Evolutionary conservation across 2,329 filamentous ascomycete genomes (phyloP), one percentile per base, ranked within the genome.

Genomic region (Zymoseptoria pseudotritici): DNA sequence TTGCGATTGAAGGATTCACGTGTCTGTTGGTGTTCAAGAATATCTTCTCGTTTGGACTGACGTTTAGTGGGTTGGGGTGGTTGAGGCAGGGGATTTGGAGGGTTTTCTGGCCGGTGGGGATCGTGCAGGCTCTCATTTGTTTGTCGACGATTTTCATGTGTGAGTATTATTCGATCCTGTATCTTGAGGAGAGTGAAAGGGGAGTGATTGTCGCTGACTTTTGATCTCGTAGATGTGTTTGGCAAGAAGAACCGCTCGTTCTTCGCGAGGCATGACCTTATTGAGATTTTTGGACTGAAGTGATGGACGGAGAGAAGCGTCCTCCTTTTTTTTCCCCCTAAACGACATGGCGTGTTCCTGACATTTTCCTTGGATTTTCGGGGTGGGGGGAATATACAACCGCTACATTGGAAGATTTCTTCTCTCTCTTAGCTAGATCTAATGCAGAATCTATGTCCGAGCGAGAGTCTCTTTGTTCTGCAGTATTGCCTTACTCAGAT

Each of bases 11-110:
- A 75, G 89, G 86, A 6, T 96, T 96, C 73, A 96, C 91, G 0
- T 90, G 90, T 75, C 83, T 94, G 72, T 83, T 96, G 65, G 86
- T 96, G 57, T 96, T 97, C 80, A 97, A 97, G 76, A 96, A 97
- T 75, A 83, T 97, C 63, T 96, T 97, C 77, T 89, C 87, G 63
- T 97, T 95, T 69, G 84, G 86, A 6, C 78, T 97, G 58, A 96
- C 92, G 0, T 95, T 87, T 72, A 88, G 84, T 66, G 91, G 90
- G 0, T 96, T 90, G 69, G 80, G 91, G 59, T 97, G 93, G 92
- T 80, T 96, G 24, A 80, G 88, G 9, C 65, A 76, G 0, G 84
- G 84, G 1, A 83, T 86, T n/a, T 83, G 85, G 61, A 80, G 82
- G 53, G 77, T 83, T 0, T 93, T 97, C 75, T 81, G 88, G 57